These are phyloP conservation scores for Tulasnella sp. DNA, from an alignment of 768 basidiomycete genomes.

Conservation along the genomic window DNA sequence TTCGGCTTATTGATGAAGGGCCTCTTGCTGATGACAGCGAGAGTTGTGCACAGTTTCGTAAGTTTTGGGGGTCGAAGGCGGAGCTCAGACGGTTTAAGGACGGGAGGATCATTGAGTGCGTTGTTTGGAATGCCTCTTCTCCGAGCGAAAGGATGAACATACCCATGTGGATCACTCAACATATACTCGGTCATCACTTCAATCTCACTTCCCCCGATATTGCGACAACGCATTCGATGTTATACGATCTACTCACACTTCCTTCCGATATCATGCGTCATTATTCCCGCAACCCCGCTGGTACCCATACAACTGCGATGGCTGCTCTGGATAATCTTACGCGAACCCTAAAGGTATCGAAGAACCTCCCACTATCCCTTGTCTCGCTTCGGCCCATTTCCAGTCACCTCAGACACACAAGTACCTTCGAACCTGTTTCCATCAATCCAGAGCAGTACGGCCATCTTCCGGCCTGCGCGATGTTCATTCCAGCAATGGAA, in stretches of 20 bases:
- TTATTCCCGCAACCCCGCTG: background rate
- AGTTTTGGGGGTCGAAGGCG: conserved; percentile 84
- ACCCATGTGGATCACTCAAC: conserved; percentile 56
- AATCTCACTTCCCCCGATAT: conserved; percentile 32
- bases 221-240: conserved; percentile 18
- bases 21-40: conserved; percentile 53
- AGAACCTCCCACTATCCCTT: conserved; percentile 60
- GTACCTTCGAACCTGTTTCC: conserved; percentile 64
- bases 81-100: conserved; percentile 94
- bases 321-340: conserved; percentile 69
- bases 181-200: conserved; percentile 68
- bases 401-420: conserved; percentile 67
- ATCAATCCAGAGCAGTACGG: conserved; percentile 23
- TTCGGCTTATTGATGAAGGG: conserved; percentile 84
- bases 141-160: conserved; percentile 66
- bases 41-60: conserved; percentile 48
- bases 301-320: conserved; percentile 32
- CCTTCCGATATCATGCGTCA: conserved; percentile 28
- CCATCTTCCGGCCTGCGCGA: conserved; percentile 35
- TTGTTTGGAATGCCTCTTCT: conserved; percentile 80
- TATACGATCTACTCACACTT: conserved; percentile 23
- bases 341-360: conserved; percentile 58
- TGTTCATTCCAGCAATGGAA: conserved; percentile 56
- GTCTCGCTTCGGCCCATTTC: conserved; percentile 63
- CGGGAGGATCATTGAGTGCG: conserved; percentile 79